Evolutionary conservation across 495 filamentous ascomycete genomes (phyloP).

Genomic region (Penicillium silybi): DNA sequence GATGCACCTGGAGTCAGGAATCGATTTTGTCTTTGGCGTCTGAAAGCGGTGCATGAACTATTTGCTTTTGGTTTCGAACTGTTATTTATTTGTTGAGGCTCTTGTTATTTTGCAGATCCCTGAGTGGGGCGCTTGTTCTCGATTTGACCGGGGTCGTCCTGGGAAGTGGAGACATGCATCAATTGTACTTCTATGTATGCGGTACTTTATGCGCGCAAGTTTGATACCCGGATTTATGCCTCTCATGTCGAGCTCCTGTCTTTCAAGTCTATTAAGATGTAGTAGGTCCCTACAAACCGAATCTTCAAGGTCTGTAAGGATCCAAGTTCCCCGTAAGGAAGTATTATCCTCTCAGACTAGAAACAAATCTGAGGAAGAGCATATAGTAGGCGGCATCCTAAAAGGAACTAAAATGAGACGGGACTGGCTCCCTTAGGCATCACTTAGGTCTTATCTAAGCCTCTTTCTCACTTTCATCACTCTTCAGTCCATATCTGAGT

Average conservation of each 20-base stretch:
- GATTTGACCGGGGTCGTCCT: constrained; percentile 1
- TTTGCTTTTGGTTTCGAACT: background rate
- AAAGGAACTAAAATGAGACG: background rate
- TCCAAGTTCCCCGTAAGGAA: background rate
- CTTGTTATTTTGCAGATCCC: constrained; percentile 11
- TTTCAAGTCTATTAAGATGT: background rate
- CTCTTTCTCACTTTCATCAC: too few species aligned
- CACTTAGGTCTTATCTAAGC: too few species aligned
- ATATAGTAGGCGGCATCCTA: background rate
- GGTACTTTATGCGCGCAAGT: constrained; percentile 11
- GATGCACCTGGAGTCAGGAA: constrained; percentile 15
- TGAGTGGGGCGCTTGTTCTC: background rate
- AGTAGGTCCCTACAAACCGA: background rate
- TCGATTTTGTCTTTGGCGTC: constrained; percentile 7
- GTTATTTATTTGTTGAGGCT: background rate
- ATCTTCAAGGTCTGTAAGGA: background rate
- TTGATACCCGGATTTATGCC: constrained; percentile 18
- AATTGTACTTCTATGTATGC: constrained; percentile 18
- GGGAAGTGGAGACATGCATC: background rate
- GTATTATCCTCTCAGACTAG: too few species aligned
- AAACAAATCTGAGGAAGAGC: background rate
- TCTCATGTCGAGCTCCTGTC: background rate
- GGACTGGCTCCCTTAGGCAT: too few species aligned
- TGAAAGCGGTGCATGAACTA: constrained; percentile 8
- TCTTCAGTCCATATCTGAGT: too few species aligned